These are phyloP conservation scores for Pyracantha coccinea DNA, from an alignment of 331 rosid species.

Conservation along the genomic window DNA sequence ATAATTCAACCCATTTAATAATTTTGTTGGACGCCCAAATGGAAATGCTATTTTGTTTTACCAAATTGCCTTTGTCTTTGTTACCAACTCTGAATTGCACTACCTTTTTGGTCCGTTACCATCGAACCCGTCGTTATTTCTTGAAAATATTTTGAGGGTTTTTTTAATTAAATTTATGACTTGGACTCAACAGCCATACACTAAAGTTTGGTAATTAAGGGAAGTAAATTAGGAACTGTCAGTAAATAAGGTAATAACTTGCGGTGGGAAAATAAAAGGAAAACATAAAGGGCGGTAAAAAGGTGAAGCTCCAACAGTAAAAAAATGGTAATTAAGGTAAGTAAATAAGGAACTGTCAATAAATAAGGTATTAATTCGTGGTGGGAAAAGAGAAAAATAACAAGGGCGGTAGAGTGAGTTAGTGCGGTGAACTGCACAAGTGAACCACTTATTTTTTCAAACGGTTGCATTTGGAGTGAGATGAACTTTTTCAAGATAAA, in stretches of 20 bases:
- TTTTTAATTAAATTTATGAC: not conserved
- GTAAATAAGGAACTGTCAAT: not conserved
- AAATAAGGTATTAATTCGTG: not conserved
- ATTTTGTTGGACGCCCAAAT: not conserved
- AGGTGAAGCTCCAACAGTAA: not conserved
- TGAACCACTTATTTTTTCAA: not conserved
- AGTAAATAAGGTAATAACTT: not conserved
- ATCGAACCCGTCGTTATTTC: not conserved
- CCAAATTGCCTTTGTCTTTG: not conserved
- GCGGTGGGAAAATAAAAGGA: not conserved
- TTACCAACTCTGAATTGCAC: not conserved
- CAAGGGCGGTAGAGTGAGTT: not conserved
- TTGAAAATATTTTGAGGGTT: not conserved
- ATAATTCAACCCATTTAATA: slow-evolving; percentile 1
- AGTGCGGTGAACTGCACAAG: not conserved
- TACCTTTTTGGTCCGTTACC: not conserved
- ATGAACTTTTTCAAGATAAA: not conserved
- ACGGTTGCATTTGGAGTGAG: not conserved
- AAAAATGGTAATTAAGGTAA: not conserved
- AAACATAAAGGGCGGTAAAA: not conserved
- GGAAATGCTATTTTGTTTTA: not conserved
- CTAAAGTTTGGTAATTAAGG: not conserved
- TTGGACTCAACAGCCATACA: not conserved
- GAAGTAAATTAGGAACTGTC: not conserved
- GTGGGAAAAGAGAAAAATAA: not conserved